Conservation (phyloP, 2,329 filamentous ascomycete species). For the Chrysoporthe austroafricana region DNA sequence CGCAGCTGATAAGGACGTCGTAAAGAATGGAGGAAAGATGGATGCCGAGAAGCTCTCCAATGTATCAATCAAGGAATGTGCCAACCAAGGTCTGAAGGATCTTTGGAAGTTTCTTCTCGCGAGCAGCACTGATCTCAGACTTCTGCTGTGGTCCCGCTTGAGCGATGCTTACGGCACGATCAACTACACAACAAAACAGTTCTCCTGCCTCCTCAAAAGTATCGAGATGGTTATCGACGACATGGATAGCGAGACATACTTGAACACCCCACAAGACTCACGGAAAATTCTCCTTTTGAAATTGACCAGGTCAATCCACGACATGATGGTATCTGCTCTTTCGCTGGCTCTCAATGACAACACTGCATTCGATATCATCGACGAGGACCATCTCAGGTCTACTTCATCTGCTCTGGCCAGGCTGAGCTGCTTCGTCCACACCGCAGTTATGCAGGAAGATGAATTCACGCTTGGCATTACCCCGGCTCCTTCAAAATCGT, state of each 20-base stretch:
- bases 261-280: conserved; percentile 61
- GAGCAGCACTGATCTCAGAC: conserved; percentile 78
- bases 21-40: conserved; percentile 25
- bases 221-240: conserved; percentile 79
- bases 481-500: conserved; percentile 60
- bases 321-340: conserved; percentile 73
- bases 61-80: conserved; percentile 54
- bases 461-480: conserved; percentile 78
- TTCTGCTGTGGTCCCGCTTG: conserved; percentile 91
- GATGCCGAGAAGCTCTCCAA: conserved; percentile 27
- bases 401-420: conserved; percentile 74
- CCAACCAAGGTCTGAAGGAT: conserved; percentile 67
- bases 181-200: conserved; percentile 82
- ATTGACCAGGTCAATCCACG: conserved; percentile 78
- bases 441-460: conserved; percentile 82
- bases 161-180: conserved; percentile 87
- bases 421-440: conserved; percentile 75
- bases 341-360: conserved; percentile 68
- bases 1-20: conserved; percentile 31
- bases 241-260: conserved; percentile 65
- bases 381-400: conserved; percentile 74
- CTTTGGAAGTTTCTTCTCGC: conserved; percentile 83
- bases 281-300: conserved; percentile 74
- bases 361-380: conserved; percentile 79
- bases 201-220: conserved; percentile 83